Evolutionary conservation across 306 rosid genomes (phyloP), one percentile per base, ranked within the genome.

Genomic region (Quercus gilva): DNA sequence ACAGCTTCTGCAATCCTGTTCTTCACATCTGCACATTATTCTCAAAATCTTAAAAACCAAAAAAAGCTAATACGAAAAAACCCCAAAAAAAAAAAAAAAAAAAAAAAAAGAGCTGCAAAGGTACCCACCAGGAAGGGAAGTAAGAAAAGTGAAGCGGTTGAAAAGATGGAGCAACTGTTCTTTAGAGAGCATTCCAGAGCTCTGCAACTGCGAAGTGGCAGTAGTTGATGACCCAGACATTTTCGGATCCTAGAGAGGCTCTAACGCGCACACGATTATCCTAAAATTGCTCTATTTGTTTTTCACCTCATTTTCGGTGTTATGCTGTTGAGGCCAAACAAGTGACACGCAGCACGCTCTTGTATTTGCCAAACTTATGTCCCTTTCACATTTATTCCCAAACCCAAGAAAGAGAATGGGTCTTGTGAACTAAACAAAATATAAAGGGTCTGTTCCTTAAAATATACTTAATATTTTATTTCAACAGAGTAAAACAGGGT

Each of bases 121-220:
- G 67, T 75, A 89, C 98, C 96, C 74, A 91, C 98, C 96, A n/a
- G 94, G 81, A 57, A 86, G 94, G 59, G 94, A 88, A 5, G 90
- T 86, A 84, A 92, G 93, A 59, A 33, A 73, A 59, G 71, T 8
- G 74, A 92, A 94, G 43, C 94, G 96, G 80, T 79, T 81, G 76
- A 91, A 94, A 59, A 94, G 94, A 86, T 92, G 90, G 1, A 87
- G 76, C 81, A 92, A 83, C 75, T 92, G 90, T 35, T 87, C 89
- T 55, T 90, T 88, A 0, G 94, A n/a, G 53, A 88, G 71, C 94
- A 91, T 81, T 53, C 74, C 81, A 11, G 37, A 29, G 78, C 71
- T 84, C 61, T 75, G 86, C 55, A 64, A 35, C 83, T 61, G 80
- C 29, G 70, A 12, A 56, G 69, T 31, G 53, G 77, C 83, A 85